Evolutionary conservation across 805 yeast genomes (phyloP).

Genomic region (Cyberlindnera samutprakarnensis): DNA sequence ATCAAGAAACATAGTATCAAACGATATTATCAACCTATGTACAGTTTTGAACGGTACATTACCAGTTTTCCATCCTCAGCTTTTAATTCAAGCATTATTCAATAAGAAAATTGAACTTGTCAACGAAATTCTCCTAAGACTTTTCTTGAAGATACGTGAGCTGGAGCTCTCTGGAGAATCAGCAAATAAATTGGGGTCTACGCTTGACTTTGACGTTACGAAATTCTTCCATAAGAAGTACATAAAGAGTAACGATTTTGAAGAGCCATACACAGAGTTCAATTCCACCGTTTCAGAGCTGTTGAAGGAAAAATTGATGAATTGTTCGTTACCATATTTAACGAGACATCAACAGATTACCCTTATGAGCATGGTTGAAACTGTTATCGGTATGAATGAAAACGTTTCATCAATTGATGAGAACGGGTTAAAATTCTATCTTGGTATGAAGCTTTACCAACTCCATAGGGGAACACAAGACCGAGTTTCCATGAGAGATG

Average conservation of each 20-base stretch:
- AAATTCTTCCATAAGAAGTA: slow-evolving; percentile 21
- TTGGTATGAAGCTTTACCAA: slow-evolving; percentile 64
- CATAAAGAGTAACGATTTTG: slow-evolving; percentile 9
- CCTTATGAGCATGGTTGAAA: slow-evolving; percentile 58
- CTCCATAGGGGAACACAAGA: slow-evolving; percentile 43
- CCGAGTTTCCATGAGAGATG: slow-evolving; percentile 67
- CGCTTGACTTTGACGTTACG: slow-evolving; percentile 20
- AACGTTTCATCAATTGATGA: slow-evolving; percentile 27
- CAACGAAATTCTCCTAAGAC: slow-evolving; percentile 43
- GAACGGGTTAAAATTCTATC: slow-evolving; percentile 63
- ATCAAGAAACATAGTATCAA: slow-evolving; percentile 45
- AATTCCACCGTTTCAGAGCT: slow-evolving; percentile 35
- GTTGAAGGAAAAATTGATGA: slow-evolving; percentile 53
- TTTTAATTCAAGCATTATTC: slow-evolving; percentile 67
- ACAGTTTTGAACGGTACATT: slow-evolving; percentile 81
- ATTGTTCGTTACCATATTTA: slow-evolving; percentile 63
- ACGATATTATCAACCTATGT: slow-evolving; percentile 58
- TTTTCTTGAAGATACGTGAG: slow-evolving; percentile 50
- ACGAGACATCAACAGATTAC: slow-evolving; percentile 92
- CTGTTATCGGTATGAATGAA: slow-evolving; percentile 48
- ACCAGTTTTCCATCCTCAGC: slow-evolving; percentile 88
- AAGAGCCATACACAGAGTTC: slow-evolving; percentile 36
- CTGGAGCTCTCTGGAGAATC: slow-evolving; percentile 32
- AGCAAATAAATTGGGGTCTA: slow-evolving; percentile 20
- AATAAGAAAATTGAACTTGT: slow-evolving; percentile 51